Evolutionary conservation across 176 grass and related monocot genomes (phyloP), one percentile per base, ranked within the genome.

Genomic region (Avena sativa): DNA sequence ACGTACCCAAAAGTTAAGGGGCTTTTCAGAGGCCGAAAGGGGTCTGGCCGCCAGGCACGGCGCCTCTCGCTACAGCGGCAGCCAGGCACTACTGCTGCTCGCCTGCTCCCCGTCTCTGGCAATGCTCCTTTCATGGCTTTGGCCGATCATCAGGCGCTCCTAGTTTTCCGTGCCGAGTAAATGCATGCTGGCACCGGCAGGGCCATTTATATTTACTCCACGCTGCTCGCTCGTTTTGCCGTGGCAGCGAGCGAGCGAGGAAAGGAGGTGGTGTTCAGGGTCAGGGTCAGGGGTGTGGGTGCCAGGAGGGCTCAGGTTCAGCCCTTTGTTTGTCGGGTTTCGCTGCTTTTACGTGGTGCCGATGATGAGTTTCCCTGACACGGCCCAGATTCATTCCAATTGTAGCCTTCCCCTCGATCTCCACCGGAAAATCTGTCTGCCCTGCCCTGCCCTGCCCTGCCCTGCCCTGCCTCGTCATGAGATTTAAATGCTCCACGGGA

Each of bases 1-100:
- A 17, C 73, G 73, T 76, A 72, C 84, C 86, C 64, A 79, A 97
- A 97, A 94, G 92, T 89, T 89, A 74, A 68, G 85, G 89, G 16
- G 50, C 92, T 97, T 94, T 97, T 87, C 86, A 91, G 79, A 58
- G 50, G 34, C 81, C 66, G 5, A 74, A 74, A 87, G 86, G 88
- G 88, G 1, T 75, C 63, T 47, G 66, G 36, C 87, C 48, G 60
- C 28, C 28, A 34, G 55, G 55, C 55, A 57, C 55, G 17, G 55
- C 17, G 55, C 55, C 1, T 6, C 55, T 19, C 15, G 53, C 15
- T 16, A 56, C 16, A 17, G 53, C 53, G 53, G 53, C 16, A 57
- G 55, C 55, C 16, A 17, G 17, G 64, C 32, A 16, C 17, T 48
- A 48, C 55, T 48, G 20, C 80, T 60, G 40, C 40, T 30, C 28